Evolutionary conservation across 306 rosid species (phyloP).

Genomic region (Cucurbita maxima): DNA sequence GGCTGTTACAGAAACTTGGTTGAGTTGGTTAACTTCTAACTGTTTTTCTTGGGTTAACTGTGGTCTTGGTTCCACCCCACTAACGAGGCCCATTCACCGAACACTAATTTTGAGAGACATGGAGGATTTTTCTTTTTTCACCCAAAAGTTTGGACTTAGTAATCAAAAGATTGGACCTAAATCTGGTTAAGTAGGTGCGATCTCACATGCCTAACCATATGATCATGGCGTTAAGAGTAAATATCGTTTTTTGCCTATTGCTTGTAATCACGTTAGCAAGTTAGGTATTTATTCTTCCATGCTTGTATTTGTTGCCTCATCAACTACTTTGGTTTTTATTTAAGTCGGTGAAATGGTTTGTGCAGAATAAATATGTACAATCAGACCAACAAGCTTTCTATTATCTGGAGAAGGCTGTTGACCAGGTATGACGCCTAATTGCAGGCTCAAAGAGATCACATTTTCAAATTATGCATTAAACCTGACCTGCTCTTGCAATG

Average conservation of each 20-base stretch:
- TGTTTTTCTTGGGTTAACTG: not conserved
- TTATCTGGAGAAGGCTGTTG: conserved; percentile 89
- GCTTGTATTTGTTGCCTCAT: not conserved
- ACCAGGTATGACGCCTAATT: conserved; percentile 46
- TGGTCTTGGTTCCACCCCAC: not conserved
- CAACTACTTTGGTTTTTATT: not conserved
- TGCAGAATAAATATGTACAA: conserved; percentile 65
- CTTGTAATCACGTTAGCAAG: not conserved
- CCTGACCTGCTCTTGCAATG: conserved; percentile 24
- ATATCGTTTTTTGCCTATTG: not conserved
- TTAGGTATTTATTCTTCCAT: not conserved
- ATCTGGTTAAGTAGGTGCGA: not conserved
- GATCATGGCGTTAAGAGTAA: not conserved
- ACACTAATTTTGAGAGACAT: not conserved
- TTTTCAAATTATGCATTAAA: conserved; percentile 10
- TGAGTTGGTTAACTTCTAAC: not conserved
- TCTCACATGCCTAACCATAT: not conserved
- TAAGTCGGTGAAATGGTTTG: not conserved
- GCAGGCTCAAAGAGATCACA: conserved; percentile 8
- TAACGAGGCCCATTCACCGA: not conserved
- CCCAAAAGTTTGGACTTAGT: not conserved
- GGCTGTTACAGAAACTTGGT: not conserved
- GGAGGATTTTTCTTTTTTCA: not conserved
- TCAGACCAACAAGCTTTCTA: conserved; percentile 86
- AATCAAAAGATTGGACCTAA: not conserved